Conservation (phyloP, 2,329 filamentous ascomycete genomes). For the Coniochaeta sp. region DNA sequence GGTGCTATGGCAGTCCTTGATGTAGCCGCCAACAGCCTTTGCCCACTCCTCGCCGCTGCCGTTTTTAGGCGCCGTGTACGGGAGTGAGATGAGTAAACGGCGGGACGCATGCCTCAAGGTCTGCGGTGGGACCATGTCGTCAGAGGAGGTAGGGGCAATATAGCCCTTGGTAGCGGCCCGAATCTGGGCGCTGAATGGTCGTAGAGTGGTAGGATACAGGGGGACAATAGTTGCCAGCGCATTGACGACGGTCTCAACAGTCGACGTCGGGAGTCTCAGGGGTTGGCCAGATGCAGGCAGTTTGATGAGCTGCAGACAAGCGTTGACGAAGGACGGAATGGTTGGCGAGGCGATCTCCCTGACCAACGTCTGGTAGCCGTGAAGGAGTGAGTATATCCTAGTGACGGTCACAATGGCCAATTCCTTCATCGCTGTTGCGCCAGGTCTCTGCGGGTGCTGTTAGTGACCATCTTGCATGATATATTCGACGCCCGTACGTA, state of each 20-base stretch:
- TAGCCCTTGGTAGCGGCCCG: conserved; percentile 51
- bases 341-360: conserved; percentile 84
- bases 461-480: conserved; percentile 9
- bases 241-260: conserved; percentile 63
- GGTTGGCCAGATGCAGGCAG: conserved; percentile 29
- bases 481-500: conserved; percentile 25
- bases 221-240: conserved; percentile 67
- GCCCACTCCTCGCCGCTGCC: conserved; percentile 72
- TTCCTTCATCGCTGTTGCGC: conserved; percentile 68
- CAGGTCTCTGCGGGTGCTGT: conserved; percentile 55
- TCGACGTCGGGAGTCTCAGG: conserved; percentile 32
- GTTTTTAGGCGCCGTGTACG: conserved; percentile 76
- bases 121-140: conserved; percentile 38
- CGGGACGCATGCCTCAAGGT: conserved; percentile 52
- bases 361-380: conserved; percentile 74
- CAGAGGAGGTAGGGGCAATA: conserved; percentile 57
- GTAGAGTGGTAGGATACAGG: conserved; percentile 77
- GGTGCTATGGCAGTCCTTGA: conserved; percentile 61
- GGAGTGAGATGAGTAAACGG: conserved; percentile 60
- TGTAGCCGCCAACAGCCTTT: conserved; percentile 52
- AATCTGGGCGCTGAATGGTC: conserved; percentile 66
- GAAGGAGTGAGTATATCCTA: conserved; percentile 76
- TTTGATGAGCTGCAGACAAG: conserved; percentile 62
- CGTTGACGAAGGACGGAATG: conserved; percentile 65
- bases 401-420: conserved; percentile 71